phyloP scores from a whole-genome alignment of 306 rosid species.

The Begonia peltatifolia region DNA sequence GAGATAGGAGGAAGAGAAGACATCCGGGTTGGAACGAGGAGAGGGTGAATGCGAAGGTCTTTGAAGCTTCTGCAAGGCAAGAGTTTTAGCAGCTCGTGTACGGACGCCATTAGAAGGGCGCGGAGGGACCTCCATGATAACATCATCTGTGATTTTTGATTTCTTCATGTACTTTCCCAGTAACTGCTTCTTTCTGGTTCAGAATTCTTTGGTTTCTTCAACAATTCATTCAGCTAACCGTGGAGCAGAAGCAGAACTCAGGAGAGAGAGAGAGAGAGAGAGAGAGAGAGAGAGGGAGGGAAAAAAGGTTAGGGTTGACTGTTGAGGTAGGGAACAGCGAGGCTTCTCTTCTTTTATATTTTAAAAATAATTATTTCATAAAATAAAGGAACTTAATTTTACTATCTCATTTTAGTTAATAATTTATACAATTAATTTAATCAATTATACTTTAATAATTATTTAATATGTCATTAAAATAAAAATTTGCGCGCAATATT shows the following conservation, averaged over 20 bases:
- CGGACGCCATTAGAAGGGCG: slow-evolving; percentile 56
- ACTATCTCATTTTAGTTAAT: too few species aligned
- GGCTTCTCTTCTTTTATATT: too few species aligned
- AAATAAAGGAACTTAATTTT: too few species aligned
- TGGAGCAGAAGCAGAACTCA: not conserved
- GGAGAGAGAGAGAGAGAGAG: slow-evolving; percentile 4
- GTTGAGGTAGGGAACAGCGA: too few species aligned
- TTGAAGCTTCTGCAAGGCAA: slow-evolving; percentile 39
- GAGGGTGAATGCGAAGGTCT: slow-evolving; percentile 11
- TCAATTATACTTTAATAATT: too few species aligned
- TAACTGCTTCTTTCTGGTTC: not conserved
- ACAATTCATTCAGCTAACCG: slow-evolving; percentile 4
- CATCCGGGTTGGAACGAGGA: slow-evolving; percentile 4
- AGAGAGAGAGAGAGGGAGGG: slow-evolving; percentile 1
- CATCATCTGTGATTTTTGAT: slow-evolving; percentile 40
- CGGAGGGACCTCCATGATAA: slow-evolving; percentile 39
- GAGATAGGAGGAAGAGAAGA: slow-evolving; percentile 40
- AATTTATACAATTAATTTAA: too few species aligned
- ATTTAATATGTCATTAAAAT: too few species aligned
- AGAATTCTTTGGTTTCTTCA: not conserved
- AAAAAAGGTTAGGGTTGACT: not conserved
- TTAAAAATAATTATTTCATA: too few species aligned
- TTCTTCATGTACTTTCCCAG: slow-evolving; percentile 84
- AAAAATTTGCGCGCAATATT: too few species aligned
- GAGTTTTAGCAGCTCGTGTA: slow-evolving; percentile 56